Percentiles rank a stretch among this genome's conserved stretches.
These are phyloP conservation scores for Lentinula sp. DNA, from an alignment of 768 basidiomycete genomes.

Conservation along the genomic window DNA sequence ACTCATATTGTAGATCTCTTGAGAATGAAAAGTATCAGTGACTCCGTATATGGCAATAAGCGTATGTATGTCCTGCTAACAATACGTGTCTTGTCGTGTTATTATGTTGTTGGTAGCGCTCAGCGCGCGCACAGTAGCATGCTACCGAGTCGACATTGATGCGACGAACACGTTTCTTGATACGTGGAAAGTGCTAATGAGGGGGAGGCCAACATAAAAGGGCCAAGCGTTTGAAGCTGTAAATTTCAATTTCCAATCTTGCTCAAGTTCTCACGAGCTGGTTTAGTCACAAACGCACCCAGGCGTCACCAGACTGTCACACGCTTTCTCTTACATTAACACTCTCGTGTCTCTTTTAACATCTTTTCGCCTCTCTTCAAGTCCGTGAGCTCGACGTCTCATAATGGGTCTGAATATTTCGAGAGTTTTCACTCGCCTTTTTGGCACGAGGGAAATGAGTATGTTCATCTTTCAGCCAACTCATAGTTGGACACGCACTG, in stretches of 20 bases:
- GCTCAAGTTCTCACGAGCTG: background rate
- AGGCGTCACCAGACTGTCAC: background rate
- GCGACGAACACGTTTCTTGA: background rate
- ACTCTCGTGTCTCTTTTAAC: slow-evolving; percentile 14
- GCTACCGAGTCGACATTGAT: background rate
- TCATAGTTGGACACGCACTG: slow-evolving; percentile 18
- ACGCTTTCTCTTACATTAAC: slow-evolving; percentile 16
- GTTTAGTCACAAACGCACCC: background rate
- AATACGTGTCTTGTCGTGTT: background rate
- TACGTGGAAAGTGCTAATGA: background rate
- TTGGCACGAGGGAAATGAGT: slow-evolving; percentile 99
- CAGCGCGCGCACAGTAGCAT: background rate
- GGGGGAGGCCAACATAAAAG: slow-evolving; percentile 4
- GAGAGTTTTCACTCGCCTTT: slow-evolving; percentile 72
- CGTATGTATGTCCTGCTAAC: too few relatives aligned
- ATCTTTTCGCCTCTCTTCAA: slow-evolving; percentile 16
- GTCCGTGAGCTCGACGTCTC: slow-evolving; percentile 21
- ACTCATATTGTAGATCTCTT: too few relatives aligned
- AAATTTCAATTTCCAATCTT: background rate
- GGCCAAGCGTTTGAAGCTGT: background rate
- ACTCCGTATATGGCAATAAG: too few relatives aligned
- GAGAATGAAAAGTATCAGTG: too few relatives aligned
- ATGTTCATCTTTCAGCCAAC: slow-evolving; percentile 34
- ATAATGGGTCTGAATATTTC: slow-evolving; percentile 80
- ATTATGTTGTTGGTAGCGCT: background rate